Evolutionary conservation across 768 basidiomycete species (phyloP).

Genomic region (Hygrophoropsis aurantiaca): DNA sequence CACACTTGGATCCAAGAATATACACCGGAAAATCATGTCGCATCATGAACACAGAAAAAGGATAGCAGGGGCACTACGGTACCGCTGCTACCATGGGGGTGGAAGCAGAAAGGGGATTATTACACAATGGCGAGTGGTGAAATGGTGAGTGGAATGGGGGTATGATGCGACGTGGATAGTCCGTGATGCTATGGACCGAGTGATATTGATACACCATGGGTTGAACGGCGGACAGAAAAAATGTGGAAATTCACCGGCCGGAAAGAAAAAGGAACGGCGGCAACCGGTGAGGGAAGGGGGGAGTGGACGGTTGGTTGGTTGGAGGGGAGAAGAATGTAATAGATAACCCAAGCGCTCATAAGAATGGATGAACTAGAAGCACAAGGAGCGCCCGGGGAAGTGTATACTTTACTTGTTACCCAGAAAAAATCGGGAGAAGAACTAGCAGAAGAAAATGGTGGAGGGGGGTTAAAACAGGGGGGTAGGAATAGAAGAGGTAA

Average conservation of each 20-base stretch:
- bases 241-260: not conserved
- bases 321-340: conserved; percentile 6
- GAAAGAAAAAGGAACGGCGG: not conserved
- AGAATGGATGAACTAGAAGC: conserved; percentile 27
- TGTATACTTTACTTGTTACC: conserved; percentile 19
- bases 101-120: conserved; percentile 11
- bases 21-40: conserved; percentile 32
- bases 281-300: conserved; percentile 1
- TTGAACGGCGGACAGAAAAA: not conserved
- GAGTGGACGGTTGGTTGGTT: not conserved
- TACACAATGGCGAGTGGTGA: conserved; percentile 19
- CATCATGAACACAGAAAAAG: conserved; percentile 30
- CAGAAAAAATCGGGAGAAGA: conserved; percentile 13
- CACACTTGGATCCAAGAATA: conserved; percentile 27
- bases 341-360: conserved; percentile 17
- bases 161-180: conserved; percentile 34
- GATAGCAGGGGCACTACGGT: not conserved
- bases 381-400: conserved; percentile 17
- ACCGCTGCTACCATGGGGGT: too few species aligned
- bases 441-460: conserved; percentile 12
- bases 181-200: conserved; percentile 24
- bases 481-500: not conserved
- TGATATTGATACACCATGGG: conserved; percentile 32
- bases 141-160: conserved; percentile 7
- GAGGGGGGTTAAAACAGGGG: conserved; percentile 4